Conservation (phyloP, 2,329 filamentous ascomycete genomes). For the Trichoderma aggressivum region DNA sequence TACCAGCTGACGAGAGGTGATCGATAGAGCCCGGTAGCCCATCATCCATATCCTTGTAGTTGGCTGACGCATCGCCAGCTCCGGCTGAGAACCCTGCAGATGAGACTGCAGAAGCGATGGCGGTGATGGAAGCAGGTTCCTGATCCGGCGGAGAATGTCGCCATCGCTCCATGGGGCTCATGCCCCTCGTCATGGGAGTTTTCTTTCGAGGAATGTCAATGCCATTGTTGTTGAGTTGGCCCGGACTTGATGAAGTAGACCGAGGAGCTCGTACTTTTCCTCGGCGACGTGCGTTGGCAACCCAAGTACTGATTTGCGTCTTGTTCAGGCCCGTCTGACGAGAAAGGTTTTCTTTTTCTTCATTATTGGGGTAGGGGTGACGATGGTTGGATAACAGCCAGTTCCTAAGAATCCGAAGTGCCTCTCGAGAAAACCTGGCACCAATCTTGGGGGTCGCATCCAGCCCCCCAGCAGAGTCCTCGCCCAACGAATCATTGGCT, state of each 20-base stretch:
- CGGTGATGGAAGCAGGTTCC: constrained; percentile 30
- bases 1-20: background rate
- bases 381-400: constrained; percentile 73
- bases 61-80: background rate
- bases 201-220: constrained; percentile 1
- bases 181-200: background rate
- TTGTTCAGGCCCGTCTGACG: constrained; percentile 71
- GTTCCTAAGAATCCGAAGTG: constrained; percentile 69
- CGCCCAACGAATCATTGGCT: background rate
- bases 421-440: constrained; percentile 59
- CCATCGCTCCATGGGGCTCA: constrained; percentile 32
- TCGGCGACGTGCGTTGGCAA: constrained; percentile 77
- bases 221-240: constrained; percentile 41
- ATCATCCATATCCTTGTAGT: background rate
- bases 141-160: constrained; percentile 32
- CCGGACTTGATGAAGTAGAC: background rate
- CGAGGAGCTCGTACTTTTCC: constrained; percentile 55
- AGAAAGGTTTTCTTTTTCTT: constrained; percentile 73
- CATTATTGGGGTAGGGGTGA: constrained; percentile 79
- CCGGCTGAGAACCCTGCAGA: background rate
- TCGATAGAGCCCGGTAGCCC: background rate
- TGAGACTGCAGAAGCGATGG: constrained; percentile 27
- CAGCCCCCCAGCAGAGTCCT: background rate
- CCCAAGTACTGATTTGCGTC: constrained; percentile 81
- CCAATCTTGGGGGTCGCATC: background rate